Conservation (phyloP, 768 basidiomycete species). For the Lactarius vividus region DNA sequence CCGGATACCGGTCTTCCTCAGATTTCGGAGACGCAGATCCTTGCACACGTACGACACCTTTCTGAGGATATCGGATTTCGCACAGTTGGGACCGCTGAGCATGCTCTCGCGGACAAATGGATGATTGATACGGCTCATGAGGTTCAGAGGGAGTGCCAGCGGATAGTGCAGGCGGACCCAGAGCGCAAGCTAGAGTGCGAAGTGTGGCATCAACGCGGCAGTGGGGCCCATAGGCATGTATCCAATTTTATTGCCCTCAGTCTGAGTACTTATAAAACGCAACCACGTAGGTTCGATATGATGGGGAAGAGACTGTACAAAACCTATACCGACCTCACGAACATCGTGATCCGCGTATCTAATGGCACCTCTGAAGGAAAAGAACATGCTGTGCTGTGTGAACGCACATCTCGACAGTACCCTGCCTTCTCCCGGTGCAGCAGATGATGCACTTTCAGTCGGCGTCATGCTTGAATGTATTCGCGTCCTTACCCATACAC, state of each 20-base stretch:
- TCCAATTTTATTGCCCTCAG: not conserved
- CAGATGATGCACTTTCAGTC: conserved; percentile 84
- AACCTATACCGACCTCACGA: conserved; percentile 82
- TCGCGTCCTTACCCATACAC: conserved; percentile 68
- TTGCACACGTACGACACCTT: conserved; percentile 59
- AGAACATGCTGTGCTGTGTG: conserved; percentile 78
- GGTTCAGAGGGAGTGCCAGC: conserved; percentile 61
- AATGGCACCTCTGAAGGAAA: conserved; percentile 69
- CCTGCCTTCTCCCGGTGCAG: conserved; percentile 82
- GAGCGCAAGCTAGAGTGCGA: conserved; percentile 79
- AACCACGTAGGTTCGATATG: conserved; percentile 78
- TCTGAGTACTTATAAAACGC: not conserved
- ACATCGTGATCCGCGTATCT: conserved; percentile 85
- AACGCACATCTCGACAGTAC: conserved; percentile 91
- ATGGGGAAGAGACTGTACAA: conserved; percentile 83
- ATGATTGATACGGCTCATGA: conserved; percentile 65
- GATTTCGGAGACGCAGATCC: conserved; percentile 68
- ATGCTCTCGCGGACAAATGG: conserved; percentile 82
- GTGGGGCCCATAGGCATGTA: conserved; percentile 80
- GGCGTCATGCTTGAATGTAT: conserved; percentile 92
- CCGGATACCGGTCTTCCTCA: conserved; percentile 59
- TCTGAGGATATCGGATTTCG: conserved; percentile 89
- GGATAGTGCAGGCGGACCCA: conserved; percentile 34
- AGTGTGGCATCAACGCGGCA: conserved; percentile 87
- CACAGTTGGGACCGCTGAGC: conserved; percentile 88